Evolutionary conservation across 768 basidiomycete species (phyloP), one percentile per base, ranked within the genome.

Genomic region (Rhodocollybia butyracea): DNA sequence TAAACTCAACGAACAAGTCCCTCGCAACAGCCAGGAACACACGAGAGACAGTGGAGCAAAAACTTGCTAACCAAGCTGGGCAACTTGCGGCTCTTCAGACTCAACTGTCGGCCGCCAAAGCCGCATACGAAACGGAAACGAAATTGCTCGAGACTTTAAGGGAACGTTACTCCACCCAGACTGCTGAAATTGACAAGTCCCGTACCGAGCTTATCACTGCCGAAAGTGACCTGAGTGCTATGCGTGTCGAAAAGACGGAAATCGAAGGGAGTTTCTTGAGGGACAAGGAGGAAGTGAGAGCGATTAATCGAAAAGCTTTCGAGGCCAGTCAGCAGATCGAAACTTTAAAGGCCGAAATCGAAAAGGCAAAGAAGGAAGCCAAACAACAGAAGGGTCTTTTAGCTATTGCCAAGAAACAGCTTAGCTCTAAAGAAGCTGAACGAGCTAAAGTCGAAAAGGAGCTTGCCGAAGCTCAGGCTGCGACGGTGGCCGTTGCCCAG

Each of bases 321-420:
- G 92, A 94, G 63, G 81, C 84, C 15, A 83, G 85, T 7, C 80
- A 85, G 58, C 84, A 94, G 68, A 86, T 86, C 32, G 83, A 89
- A 43, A 65, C 73, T 11, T 67, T 87, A 50, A 94, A 89, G 68
- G 74, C 71, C 11, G 86, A 91, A 58, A 74, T 94, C 21, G 97
- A 98, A 69, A 94, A 90, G 73, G 68, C 81, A 38, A 94, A 86
- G 76, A 98, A 91, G 72, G 95, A 98, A 50, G 93, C 91, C 2
- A 89, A 96, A 68, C 93, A 97, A 66, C 95, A 98, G 74, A 98
- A 93, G 68, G 97, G 97, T 10, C 77, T 96, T 59, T 78, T 96
- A 22, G 94, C 94, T 4, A 96, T 98, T 66, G 91, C 92, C 5
- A 88, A 88, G 75, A 98, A 99, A 69, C 97, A 98, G 73, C 75